phyloP scores from a whole-genome alignment of 1,284 basidiomycete species.

The Leccinum griseonigrum region DNA sequence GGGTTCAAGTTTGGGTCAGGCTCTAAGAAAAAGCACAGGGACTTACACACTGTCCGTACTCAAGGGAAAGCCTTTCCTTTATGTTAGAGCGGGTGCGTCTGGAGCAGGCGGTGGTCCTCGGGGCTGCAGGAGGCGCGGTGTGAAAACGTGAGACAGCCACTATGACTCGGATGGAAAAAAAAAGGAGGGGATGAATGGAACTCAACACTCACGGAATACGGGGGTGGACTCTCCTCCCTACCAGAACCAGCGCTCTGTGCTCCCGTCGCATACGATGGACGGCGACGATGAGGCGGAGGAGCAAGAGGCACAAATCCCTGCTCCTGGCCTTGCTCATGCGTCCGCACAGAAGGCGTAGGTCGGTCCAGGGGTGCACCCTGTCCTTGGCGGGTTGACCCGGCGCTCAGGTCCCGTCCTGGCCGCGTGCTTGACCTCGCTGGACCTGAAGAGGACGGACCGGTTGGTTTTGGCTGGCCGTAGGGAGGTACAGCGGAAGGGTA shows the following conservation, averaged over 20 bases:
- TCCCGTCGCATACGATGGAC: neutral
- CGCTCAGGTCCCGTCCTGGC: neutral
- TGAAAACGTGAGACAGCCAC: neutral
- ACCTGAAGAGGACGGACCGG: neutral
- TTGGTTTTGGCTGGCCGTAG: neutral
- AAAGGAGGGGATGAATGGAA: neutral
- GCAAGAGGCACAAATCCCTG: neutral
- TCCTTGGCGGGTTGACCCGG: neutral
- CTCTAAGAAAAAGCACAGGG: neutral
- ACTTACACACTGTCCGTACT: neutral
- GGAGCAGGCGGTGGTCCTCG: conserved; percentile 2
- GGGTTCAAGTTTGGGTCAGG: too few species aligned
- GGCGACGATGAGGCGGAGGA: neutral
- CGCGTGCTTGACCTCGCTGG: neutral
- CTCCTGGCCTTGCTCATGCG: conserved; percentile 4
- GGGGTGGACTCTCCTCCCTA: conserved; percentile 18
- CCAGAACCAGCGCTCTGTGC: neutral
- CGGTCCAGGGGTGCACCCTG: neutral
- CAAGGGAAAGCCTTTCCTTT: neutral
- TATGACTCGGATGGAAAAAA: neutral
- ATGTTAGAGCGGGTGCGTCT: conserved; percentile 2
- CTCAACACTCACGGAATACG: conserved; percentile 23
- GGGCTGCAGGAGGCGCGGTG: conserved; percentile 8
- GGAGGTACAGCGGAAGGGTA: neutral
- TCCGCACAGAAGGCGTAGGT: neutral